A percentile compares a stretch with the other conserved stretches of the same genome.
Evolutionary conservation across 768 basidiomycete genomes (phyloP).

Genomic region (Multifurca ochricompacta): DNA sequence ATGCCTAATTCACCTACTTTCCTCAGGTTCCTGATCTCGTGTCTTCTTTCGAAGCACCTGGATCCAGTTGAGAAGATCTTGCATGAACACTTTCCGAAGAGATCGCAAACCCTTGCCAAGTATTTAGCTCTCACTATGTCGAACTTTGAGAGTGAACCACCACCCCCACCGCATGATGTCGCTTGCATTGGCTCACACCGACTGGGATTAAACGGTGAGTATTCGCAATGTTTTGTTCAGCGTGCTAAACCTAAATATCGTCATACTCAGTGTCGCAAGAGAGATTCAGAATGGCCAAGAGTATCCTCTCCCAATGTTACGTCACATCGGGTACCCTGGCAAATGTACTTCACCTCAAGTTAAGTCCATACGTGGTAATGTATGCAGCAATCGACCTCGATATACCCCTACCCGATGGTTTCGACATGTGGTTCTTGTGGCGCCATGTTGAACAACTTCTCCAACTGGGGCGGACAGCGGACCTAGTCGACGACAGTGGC

Average conservation of each 20-base stretch:
- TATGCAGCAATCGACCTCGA: conserved; percentile 21
- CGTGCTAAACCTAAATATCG: background rate
- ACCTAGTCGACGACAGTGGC: background rate
- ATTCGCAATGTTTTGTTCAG: background rate
- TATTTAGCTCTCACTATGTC: conserved; percentile 3
- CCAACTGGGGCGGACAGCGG: conserved; percentile 7
- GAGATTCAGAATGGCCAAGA: conserved; percentile 10
- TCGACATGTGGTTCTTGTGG: conserved; percentile 18
- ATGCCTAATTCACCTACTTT: background rate
- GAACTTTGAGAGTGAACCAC: background rate
- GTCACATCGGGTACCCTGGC: background rate
- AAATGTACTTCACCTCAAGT: conserved; percentile 6
- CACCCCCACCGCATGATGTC: conserved; percentile 6
- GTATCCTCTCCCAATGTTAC: conserved; percentile 3
- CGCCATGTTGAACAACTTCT: conserved; percentile 16
- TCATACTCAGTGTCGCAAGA: conserved; percentile 3
- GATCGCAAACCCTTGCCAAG: conserved; percentile 10
- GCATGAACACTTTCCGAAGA: conserved; percentile 3
- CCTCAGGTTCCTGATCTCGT: conserved; percentile 5
- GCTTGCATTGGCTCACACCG: conserved; percentile 4
- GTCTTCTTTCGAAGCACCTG: background rate
- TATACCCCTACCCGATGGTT: conserved; percentile 9
- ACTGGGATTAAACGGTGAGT: conserved; percentile 13
- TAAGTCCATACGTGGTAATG: conserved; percentile 17
- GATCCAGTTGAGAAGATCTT: conserved; percentile 10